A percentile compares a stretch with the other conserved stretches of the same genome.
These are phyloP conservation scores for Pistacia atlantica DNA, from an alignment of 345 rosid genomes.

Conservation along the genomic window DNA sequence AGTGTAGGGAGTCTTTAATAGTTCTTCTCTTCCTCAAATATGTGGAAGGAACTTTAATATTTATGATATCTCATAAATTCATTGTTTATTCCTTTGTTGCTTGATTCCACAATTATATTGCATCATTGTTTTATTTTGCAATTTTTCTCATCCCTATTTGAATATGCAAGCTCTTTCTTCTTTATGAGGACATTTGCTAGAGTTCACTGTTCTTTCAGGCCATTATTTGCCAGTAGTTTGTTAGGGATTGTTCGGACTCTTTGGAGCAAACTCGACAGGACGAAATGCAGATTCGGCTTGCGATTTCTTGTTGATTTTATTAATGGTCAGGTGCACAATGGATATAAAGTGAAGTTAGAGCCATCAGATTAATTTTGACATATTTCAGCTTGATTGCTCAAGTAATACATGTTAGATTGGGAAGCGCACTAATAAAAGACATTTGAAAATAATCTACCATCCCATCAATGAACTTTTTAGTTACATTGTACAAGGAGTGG, in stretches of 20 bases:
- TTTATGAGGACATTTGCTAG: conserved; percentile 20
- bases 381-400: too few relatives aligned
- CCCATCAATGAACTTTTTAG: conserved; percentile 1
- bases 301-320: conserved; percentile 76
- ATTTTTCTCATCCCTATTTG: not conserved
- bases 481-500: conserved; percentile 5
- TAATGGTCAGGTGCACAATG: conserved; percentile 66
- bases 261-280: conserved; percentile 73
- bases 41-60: too few relatives aligned
- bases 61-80: too few relatives aligned
- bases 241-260: conserved; percentile 66
- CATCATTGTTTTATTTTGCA: not conserved
- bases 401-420: too few relatives aligned
- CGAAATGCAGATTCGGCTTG: conserved; percentile 76
- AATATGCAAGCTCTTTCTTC: not conserved
- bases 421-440: too few relatives aligned
- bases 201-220: too few relatives aligned
- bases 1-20: too few relatives aligned
- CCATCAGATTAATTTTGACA: too few relatives aligned
- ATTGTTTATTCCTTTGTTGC: not conserved
- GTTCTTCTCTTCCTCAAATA: too few relatives aligned
- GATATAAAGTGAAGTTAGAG: too few relatives aligned
- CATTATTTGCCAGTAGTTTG: conserved; percentile 85
- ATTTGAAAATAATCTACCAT: too few relatives aligned
- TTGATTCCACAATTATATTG: not conserved